These are phyloP conservation scores for Auricularia cornea DNA, from an alignment of 768 basidiomycete genomes.

Conservation along the genomic window DNA sequence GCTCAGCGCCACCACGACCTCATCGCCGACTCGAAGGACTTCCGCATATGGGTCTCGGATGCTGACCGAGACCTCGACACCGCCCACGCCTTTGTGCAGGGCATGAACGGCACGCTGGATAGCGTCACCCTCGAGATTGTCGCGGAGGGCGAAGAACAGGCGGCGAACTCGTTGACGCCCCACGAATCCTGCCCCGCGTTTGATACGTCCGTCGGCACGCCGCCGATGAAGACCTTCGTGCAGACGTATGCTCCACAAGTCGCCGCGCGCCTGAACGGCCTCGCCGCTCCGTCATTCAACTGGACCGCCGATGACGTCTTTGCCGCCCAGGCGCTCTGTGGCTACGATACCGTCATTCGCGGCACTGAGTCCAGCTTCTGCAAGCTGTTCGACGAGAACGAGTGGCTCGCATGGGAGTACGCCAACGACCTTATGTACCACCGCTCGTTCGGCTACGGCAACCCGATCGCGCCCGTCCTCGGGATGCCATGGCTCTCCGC, in stretches of 20 bases:
- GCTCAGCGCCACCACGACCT: background rate
- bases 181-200: background rate
- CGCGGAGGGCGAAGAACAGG: background rate
- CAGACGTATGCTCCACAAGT: background rate
- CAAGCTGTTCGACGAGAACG: constrained; percentile 18
- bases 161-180: background rate
- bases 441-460: constrained; percentile 40
- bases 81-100: background rate
- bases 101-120: background rate
- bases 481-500: constrained; percentile 35
- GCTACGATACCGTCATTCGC: background rate
- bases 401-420: constrained; percentile 40
- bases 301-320: background rate
- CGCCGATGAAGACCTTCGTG: background rate
- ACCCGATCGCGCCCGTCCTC: constrained; percentile 31
- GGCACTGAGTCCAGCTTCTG: background rate
- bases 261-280: background rate
- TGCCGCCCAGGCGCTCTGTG: background rate
- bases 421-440: constrained; percentile 39
- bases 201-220: background rate
- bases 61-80: background rate
- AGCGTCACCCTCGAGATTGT: background rate
- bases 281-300: background rate
- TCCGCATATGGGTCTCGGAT: background rate
- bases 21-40: background rate